Evolutionary conservation across 139 green algal genomes (phyloP).

Genomic region (Zygnema cylindricum): DNA sequence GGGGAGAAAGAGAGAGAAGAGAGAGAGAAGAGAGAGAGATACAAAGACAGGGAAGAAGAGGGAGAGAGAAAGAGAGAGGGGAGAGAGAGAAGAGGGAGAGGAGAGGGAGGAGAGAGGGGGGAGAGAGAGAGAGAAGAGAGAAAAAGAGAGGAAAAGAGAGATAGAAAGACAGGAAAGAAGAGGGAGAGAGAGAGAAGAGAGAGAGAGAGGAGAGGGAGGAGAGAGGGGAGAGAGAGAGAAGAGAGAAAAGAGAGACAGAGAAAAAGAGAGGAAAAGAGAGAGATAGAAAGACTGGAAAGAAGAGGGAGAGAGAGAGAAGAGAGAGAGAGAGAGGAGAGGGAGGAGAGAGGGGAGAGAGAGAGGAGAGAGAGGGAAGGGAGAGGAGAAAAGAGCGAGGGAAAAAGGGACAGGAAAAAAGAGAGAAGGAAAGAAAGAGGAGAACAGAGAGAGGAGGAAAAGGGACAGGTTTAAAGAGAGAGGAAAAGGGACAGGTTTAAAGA

Average conservation of each 20-base stretch:
- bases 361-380: too few relatives aligned
- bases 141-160: neutral
- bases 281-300: too few relatives aligned
- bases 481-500: too few relatives aligned
- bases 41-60: neutral
- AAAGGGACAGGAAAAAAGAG: too few relatives aligned
- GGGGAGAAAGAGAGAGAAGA: neutral
- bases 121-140: neutral
- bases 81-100: neutral
- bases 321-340: too few relatives aligned
- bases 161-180: neutral
- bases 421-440: too few relatives aligned
- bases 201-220: neutral
- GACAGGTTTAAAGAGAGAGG: too few relatives aligned
- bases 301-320: too few relatives aligned
- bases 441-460: too few relatives aligned
- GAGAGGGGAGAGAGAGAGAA: neutral
- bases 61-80: neutral
- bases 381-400: too few relatives aligned
- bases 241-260: neutral
- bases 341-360: too few relatives aligned
- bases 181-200: neutral
- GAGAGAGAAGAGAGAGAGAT: constrained; percentile 1
- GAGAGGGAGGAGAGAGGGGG: neutral
- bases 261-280: neutral